Evolutionary conservation across 1,284 basidiomycete species (phyloP), one percentile per base, ranked within the genome.

Genomic region (Cryptococcus hybrid): DNA sequence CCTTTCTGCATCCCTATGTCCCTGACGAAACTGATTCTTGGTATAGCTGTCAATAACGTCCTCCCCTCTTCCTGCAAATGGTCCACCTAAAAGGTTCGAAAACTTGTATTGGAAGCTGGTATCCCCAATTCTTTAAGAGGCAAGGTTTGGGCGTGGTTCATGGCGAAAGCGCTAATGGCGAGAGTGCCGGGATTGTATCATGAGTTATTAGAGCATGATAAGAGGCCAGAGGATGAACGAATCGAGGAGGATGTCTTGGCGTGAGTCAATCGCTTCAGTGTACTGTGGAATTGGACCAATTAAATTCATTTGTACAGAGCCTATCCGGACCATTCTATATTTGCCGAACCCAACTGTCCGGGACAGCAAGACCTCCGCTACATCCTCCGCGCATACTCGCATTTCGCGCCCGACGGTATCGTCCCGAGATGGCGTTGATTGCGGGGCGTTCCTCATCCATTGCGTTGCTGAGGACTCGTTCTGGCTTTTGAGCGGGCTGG

Each of bases 401-500:
- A 69, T 51, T 73, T 75, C 56, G 69, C 74, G 0, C 89, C 90
- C 0, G 88, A 90, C 7, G 83, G 84, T 94, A 92, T 71, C 80
- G 82, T 36, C 82, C 81, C 38, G 63, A 65, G 47, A 81, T 96
- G 58, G 85, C 87, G 3, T 78, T 86, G 13, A 84, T 96, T 51
- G 86, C 86, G 8, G 91, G 0, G 85, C 90, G 55, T 78, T 95
- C 34, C 78, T 96, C 0, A 80, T 90, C 35, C 87, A 92, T 58
- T 86, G 89, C 1, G 90, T 88, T 0, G 89, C 92, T 60, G 92
- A 96, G 74, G 90, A 95, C 62, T 89, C 90, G 0, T 97, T 97
- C 72, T 96, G 90, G 91, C 68, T 81, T 9, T 67, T 82, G 8
- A 70, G 71, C 6, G 91, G 90, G 3, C 88, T 96, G 67, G 83